These are phyloP conservation scores for Malassezia nana DNA, from an alignment of 1,284 basidiomycete genomes.

Conservation along the genomic window DNA sequence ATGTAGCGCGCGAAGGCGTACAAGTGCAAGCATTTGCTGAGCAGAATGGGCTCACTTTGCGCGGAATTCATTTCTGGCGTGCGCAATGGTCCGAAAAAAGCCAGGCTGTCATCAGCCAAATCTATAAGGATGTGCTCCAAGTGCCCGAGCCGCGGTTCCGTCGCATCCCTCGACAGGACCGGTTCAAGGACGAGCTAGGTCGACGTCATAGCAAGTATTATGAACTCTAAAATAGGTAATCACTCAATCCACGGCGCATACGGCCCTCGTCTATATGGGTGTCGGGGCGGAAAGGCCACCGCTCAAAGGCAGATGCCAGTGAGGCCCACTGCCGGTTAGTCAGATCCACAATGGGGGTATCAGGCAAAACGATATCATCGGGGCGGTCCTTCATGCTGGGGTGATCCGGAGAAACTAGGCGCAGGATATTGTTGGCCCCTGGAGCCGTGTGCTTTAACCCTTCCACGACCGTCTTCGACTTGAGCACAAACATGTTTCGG, in stretches of 20 bases:
- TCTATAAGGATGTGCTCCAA: slow-evolving; percentile 59
- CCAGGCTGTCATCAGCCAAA: slow-evolving; percentile 57
- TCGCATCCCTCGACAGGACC: slow-evolving; percentile 6
- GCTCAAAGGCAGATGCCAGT: slow-evolving; percentile 38
- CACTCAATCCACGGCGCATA: slow-evolving; percentile 15
- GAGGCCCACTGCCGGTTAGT: slow-evolving; percentile 38
- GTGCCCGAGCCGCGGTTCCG: slow-evolving; percentile 16
- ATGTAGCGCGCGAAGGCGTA: slow-evolving; percentile 53
- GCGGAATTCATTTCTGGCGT: slow-evolving; percentile 71
- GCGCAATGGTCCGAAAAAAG: slow-evolving; percentile 56
- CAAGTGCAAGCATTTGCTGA: slow-evolving; percentile 59
- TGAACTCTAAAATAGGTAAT: slow-evolving; percentile 5
- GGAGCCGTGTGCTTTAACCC: slow-evolving; percentile 38
- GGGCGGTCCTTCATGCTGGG: slow-evolving; percentile 16
- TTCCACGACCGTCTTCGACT: slow-evolving; percentile 23
- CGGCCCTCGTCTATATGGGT: slow-evolving; percentile 32
- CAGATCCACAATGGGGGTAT: slow-evolving; percentile 26
- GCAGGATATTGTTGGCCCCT: slow-evolving; percentile 36
- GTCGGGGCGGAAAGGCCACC: slow-evolving; percentile 43
- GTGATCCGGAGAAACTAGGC: slow-evolving; percentile 24
- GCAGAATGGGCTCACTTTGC: slow-evolving; percentile 55
- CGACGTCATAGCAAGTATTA: slow-evolving; percentile 20
- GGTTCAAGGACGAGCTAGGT: slow-evolving; percentile 13
- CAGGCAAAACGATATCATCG: slow-evolving; percentile 26
- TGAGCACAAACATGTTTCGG: slow-evolving; percentile 38